A percentile compares a stretch with the other conserved stretches of the same genome.
Evolutionary conservation across 352 stramenopile genomes (phyloP).

Genomic region (Salisapilia sapeloensis): DNA sequence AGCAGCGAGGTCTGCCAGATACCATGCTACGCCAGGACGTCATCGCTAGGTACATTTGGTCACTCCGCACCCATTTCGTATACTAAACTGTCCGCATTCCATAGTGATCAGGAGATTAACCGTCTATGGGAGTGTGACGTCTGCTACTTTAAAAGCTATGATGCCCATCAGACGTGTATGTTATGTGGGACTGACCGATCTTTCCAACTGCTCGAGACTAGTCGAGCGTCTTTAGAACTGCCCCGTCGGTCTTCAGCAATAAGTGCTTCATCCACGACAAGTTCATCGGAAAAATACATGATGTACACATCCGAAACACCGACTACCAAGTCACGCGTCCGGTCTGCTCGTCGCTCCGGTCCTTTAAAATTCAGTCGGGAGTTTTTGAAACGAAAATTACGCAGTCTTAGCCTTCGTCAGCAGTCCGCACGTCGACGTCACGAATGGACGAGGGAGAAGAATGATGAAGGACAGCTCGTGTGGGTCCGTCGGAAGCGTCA

Average conservation of each 20-base stretch:
- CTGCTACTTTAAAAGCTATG: constrained; percentile 87
- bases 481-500: constrained; percentile 70
- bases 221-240: too few relatives aligned
- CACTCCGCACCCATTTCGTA: not conserved
- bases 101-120: constrained; percentile 68
- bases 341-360: constrained; percentile 7
- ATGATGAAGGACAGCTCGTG: constrained; percentile 61
- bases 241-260: too few relatives aligned
- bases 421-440: constrained; percentile 70
- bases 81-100: constrained; percentile 1
- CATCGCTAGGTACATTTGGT: constrained; percentile 32
- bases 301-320: constrained; percentile 47
- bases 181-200: constrained; percentile 73
- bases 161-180: constrained; percentile 75
- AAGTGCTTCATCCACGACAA: constrained; percentile 15
- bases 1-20: constrained; percentile 51
- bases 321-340: constrained; percentile 19
- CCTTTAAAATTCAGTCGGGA: constrained; percentile 31
- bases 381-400: constrained; percentile 65
- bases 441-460: constrained; percentile 64
- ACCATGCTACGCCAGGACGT: constrained; percentile 77
- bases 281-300: constrained; percentile 41
- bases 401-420: constrained; percentile 54
- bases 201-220: too few relatives aligned
- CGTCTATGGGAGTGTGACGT: constrained; percentile 83